Base-by-base conservation (phyloP, 140 eudicot species). In the Senecio squalidus region DNA sequence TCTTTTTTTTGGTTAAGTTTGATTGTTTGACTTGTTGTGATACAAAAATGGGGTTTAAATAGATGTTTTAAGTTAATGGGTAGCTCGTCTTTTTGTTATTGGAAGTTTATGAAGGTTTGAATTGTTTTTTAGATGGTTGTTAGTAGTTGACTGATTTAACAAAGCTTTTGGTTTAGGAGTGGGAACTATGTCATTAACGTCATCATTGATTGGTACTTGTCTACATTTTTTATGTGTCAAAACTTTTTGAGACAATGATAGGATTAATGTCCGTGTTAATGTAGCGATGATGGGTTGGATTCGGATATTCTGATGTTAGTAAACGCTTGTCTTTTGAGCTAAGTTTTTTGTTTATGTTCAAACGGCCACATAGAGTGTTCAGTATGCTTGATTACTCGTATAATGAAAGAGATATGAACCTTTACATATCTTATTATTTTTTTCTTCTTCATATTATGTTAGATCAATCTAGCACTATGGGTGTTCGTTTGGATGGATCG, bases 61-160 rank as follows among this genome's bases (percentile, higher is more conserved):
- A 60, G 76, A 50, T 68, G 45, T 76, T 73, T 46, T 41, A 59
- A 60, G 70, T 44, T 56, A 11, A 56, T 57, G 68, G 47, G n/a
- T n/a, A 21, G 48, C 60, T 64, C 47, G 80, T 82, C 66, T 49
- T 69, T 4, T 20, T 26, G 24, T 67, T 0, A 8, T 49, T 76
- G 71, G 70, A 52, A 29, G 53, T 8, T 66, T 50, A 25, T 48
- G 1, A 21, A 52, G 20, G 8, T 70, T 62, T 48, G 65, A 60
- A 64, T 76, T 71, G 76, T 62, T 74, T 38, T 49, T 55, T 60
- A 67, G 46, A 47, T 17, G 66, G 67, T 71, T 60, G 70, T 68
- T 44, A 9, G 65, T 45, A 60, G 75, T 78, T 78, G 83, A 81
- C 89, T 81, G 81, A 81, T 24, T 23, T 69, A 56, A 70, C 82